Evolutionary conservation across 1,284 basidiomycete species (phyloP).

Genomic region (Rhizoctonia solani): DNA sequence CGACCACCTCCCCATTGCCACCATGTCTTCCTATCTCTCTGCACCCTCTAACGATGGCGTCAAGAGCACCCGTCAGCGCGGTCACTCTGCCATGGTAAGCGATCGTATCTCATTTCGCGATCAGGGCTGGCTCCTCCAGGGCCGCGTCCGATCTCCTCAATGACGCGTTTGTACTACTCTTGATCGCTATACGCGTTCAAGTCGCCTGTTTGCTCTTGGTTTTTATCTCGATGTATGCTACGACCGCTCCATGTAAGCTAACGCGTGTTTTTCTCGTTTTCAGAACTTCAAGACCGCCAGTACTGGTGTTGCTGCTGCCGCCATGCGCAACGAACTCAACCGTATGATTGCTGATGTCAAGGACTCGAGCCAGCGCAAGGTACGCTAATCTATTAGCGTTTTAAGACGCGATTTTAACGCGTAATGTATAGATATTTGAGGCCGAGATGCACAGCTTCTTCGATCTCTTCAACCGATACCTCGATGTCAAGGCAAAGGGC

Average conservation of each 20-base stretch:
- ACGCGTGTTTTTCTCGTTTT: slow-evolving; percentile 14
- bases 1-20: slow-evolving; percentile 27
- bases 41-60: slow-evolving; percentile 37
- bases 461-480: slow-evolving; percentile 97
- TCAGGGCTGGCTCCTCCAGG: background rate
- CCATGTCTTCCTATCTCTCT: slow-evolving; percentile 14
- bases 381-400: slow-evolving; percentile 47
- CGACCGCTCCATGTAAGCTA: background rate
- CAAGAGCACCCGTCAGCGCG: slow-evolving; percentile 46
- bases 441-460: slow-evolving; percentile 99
- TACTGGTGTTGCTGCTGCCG: slow-evolving; percentile 95
- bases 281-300: slow-evolving; percentile 95
- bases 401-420: background rate
- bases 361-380: slow-evolving; percentile 82
- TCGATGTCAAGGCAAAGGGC: slow-evolving; percentile 92
- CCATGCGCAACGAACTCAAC: slow-evolving; percentile 98
- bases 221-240: background rate
- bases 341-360: slow-evolving; percentile 84
- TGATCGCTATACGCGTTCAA: slow-evolving; percentile 23
- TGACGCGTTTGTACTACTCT: too few species aligned
- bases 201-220: slow-evolving; percentile 40
- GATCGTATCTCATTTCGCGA: slow-evolving; percentile 35
- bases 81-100: slow-evolving; percentile 49
- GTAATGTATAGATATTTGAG: slow-evolving; percentile 77
- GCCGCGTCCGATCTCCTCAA: slow-evolving; percentile 15